A percentile compares a stretch with the other conserved stretches of the same genome.
Conservation (phyloP, 257 asterid genomes). For the Sherardia arvensis region DNA sequence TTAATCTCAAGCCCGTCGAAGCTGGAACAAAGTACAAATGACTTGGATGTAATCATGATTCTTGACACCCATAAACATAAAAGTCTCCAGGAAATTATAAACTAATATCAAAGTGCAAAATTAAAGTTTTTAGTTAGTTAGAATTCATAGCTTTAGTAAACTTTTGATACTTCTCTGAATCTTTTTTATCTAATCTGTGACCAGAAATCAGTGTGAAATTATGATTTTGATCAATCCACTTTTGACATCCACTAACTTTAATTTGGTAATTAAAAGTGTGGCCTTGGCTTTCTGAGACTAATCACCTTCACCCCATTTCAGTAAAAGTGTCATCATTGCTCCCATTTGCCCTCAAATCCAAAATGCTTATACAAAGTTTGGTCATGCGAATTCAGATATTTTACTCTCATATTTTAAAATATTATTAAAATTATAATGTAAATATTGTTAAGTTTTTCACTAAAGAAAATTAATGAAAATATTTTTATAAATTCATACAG, state of each 20-base stretch:
- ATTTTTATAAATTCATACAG: no score
- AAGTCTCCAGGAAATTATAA: not conserved
- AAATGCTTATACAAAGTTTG: not conserved
- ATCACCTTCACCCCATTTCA: slow-evolving; percentile 16
- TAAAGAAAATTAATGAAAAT: no score
- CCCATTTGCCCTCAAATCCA: slow-evolving; percentile 20
- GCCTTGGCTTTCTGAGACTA: slow-evolving; percentile 17
- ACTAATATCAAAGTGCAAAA: slow-evolving; percentile 6
- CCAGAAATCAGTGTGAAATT: slow-evolving; percentile 27
- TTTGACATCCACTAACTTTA: slow-evolving; percentile 19
- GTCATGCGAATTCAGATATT: no score
- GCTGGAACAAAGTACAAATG: slow-evolving; percentile 5
- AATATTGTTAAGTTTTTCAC: no score
- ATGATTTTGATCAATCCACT: slow-evolving; percentile 21
- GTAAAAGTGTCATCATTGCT: slow-evolving; percentile 30
- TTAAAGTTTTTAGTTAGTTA: slow-evolving; percentile 12
- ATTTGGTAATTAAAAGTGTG: slow-evolving; percentile 1
- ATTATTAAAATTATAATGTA: no score
- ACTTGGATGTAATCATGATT: slow-evolving; percentile 6
- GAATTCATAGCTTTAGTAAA: slow-evolving; percentile 5
- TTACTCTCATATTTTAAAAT: no score
- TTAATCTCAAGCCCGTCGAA: not conserved
- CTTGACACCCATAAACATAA: not conserved
- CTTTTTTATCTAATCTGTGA: slow-evolving; percentile 10
- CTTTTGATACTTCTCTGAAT: not conserved